Base-by-base conservation (phyloP, 768 basidiomycete species). In the Tricholoma furcatifolium region DNA sequence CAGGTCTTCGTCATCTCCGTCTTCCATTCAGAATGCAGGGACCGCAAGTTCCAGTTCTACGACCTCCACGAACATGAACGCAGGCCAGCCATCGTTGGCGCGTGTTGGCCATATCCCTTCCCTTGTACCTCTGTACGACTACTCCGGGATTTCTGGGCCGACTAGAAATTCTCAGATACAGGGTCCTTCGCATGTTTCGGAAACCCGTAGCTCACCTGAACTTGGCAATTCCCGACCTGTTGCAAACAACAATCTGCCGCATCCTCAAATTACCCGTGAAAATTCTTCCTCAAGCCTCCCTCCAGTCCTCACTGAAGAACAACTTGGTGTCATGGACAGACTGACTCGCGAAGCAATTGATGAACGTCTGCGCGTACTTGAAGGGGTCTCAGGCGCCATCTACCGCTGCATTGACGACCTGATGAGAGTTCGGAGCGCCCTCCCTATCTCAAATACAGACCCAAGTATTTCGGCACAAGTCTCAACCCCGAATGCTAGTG, bases 301-400 rank as follows among this genome's bases (percentile, higher is more conserved):
- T 18, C 65, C 75, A 9, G 71, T 70, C 31, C 61, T 83, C 51
- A 82, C 77, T 5, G 81, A 83, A 14, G 80, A 80, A 36, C 88
- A 92, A 60, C 73, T 93, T 11, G 71, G 77, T 15, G 68, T 75
- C 17, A 70, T 93, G 68, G 89, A 93, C 57, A 70, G 61, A 23
- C 64, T 86, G 35, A 91, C 90, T 23, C 75, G 89, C 49, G 88
- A 90, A 58, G 87, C 88, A 6, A 88, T 97, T 44, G 91, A 94
- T 58, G 91, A 93, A 61, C 81, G 92, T 50, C 68, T 98, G 55
- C 77, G 83, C 39, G 78, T 92, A 35, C 70, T 98, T 34, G 86
- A 93, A 68, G 80, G 83, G 15, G 87, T 95, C 35, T 90, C 92
- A 35, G 75, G 75, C 34, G 79, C 84, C 3, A 74, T 93, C n/a